A percentile compares a stretch with the other conserved stretches of the same genome.
phyloP scores from a whole-genome alignment of 257 asterid species.

The Lavandula angustifolia region DNA sequence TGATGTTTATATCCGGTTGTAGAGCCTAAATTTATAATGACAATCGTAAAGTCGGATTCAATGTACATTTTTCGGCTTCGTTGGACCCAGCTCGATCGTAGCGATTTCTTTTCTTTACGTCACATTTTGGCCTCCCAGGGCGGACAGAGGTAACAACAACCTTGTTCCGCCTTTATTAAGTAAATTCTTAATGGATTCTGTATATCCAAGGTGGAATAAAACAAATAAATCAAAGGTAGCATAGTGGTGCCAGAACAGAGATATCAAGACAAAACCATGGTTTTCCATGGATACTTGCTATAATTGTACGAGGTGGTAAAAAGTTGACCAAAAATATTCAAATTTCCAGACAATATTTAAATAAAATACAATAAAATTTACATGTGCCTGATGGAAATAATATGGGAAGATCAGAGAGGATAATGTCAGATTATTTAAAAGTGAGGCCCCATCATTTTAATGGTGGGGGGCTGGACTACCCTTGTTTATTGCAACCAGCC shows the following conservation, averaged over 20 bases:
- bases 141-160: no score
- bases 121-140: no score
- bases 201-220: no score
- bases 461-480: conserved; percentile 9
- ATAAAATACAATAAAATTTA: neutral
- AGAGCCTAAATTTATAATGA: no score
- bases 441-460: conserved; percentile 39
- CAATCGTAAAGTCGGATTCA: no score
- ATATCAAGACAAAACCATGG: conserved; percentile 48
- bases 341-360: conserved; percentile 30
- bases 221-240: no score
- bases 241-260: neutral
- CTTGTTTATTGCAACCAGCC: neutral
- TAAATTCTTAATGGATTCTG: no score
- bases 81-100: no score
- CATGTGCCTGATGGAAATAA: conserved; percentile 29
- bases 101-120: no score
- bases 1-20: no score
- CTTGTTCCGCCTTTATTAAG: no score
- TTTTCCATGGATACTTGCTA: conserved; percentile 32
- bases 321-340: conserved; percentile 32
- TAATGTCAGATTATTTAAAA: conserved; percentile 37
- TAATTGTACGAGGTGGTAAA: conserved; percentile 29
- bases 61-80: no score
- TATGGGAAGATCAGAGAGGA: conserved; percentile 42